Evolutionary conservation across 164 flowering plant species (phyloP), one percentile per base, ranked within the genome.

Genomic region (Aristolochia fimbriata): DNA sequence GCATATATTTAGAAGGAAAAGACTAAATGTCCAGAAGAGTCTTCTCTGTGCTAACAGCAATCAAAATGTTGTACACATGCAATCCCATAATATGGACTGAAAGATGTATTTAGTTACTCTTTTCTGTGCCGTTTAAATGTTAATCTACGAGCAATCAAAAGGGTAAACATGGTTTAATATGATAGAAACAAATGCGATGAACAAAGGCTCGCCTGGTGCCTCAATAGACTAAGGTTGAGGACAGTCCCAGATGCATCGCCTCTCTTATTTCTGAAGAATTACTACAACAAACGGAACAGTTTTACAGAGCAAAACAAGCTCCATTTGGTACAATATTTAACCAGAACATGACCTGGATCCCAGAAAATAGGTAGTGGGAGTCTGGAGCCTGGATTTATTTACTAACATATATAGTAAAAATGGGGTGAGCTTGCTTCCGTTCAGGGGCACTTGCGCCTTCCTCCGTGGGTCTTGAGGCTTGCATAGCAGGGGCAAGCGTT

Each of bases 401-500:
- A n/a, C 20, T n/a, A 22, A 3, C 51, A 48, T 48, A 12, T 10
- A 48, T 16, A 15, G 17, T 15, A 17, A 15, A 48, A 48, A 48
- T 48, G 5, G 4, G 15, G 51, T 17, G 51, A 48, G 6, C 6
- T 10, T 17, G 19, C 51, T 22, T 3, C 56, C 11, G 27, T 46
- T 71, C 52, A 71, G 31, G 75, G 75, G 65, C 75, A 71, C 31
- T 71, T 71, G 54, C 62, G 57, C 60, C 57, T 68, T 50, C 54
- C 17, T 6, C 71, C 71, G 49, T 64, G 64, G 27, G 74, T 71
- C 37, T 11, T 67, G 63, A 82, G 77, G 51, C 62, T 59, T 15
- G 87, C 88, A 56, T 87, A 85, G 72, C 95, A 87, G 0, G 91
- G 91, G 68, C 95, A 85, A 0, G 54, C 65, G 9, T 61, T 47